Conservation (phyloP, 768 basidiomycete species). For the Suillus weaverae region DNA sequence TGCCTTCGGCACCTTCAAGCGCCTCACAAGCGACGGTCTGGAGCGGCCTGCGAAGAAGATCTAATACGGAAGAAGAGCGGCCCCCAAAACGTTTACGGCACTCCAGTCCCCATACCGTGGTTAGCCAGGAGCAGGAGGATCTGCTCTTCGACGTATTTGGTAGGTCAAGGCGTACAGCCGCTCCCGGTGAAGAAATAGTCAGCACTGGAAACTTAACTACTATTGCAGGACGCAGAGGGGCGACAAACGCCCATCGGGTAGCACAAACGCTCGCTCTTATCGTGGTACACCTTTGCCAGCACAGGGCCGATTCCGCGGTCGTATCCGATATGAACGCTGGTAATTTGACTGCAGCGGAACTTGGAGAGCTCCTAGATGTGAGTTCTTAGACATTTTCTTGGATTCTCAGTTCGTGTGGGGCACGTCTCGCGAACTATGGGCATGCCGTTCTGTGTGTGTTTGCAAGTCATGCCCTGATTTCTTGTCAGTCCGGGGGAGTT, state of each 20-base stretch:
- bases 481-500: not conserved
- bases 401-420: not conserved
- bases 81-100: slow-evolving; percentile 28
- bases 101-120: slow-evolving; percentile 16
- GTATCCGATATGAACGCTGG: slow-evolving; percentile 9
- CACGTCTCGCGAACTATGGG: not conserved
- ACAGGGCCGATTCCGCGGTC: slow-evolving; percentile 16
- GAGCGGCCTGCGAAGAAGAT: slow-evolving; percentile 13
- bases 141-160: slow-evolving; percentile 15
- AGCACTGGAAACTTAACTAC: not conserved
- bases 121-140: slow-evolving; percentile 11
- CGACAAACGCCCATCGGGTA: slow-evolving; percentile 13
- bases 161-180: not conserved
- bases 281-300: slow-evolving; percentile 26
- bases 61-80: slow-evolving; percentile 28
- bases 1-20: not conserved
- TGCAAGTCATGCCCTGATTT: not conserved
- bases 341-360: slow-evolving; percentile 29
- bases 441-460: not conserved
- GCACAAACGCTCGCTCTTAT: slow-evolving; percentile 22
- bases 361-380: slow-evolving; percentile 34
- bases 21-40: slow-evolving; percentile 9
- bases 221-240: not conserved
- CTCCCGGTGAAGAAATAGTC: not conserved
- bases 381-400: slow-evolving; percentile 15